Evolutionary conservation across 805 yeast genomes (phyloP).

Genomic region (Priceomyces haplophilus): DNA sequence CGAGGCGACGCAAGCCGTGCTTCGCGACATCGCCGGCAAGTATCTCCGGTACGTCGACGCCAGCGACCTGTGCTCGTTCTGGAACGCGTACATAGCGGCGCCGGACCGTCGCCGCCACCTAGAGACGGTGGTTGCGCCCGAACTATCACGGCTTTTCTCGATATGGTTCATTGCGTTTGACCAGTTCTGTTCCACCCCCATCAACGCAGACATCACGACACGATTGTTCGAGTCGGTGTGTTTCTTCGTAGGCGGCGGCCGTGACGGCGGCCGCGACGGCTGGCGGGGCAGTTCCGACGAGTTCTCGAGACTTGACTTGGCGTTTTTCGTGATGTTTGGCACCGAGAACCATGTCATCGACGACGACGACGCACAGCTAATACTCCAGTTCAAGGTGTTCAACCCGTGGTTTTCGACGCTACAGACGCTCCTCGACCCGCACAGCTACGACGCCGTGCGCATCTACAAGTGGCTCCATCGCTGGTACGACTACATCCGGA

Average conservation of each 20-base stretch:
- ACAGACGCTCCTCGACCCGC: slow-evolving; percentile 4
- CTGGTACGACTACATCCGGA: slow-evolving; percentile 23
- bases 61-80: slow-evolving; percentile 10
- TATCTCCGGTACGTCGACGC: slow-evolving; percentile 11
- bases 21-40: slow-evolving; percentile 7
- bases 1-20: neutral
- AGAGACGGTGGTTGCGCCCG: slow-evolving; percentile 1
- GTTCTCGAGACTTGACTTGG: slow-evolving; percentile 4
- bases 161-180: slow-evolving; percentile 16
- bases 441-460: slow-evolving; percentile 11
- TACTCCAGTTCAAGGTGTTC: slow-evolving; percentile 35
- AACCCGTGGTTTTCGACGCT: slow-evolving; percentile 34
- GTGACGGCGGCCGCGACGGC: slow-evolving; percentile 3
- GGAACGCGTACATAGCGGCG: slow-evolving; percentile 6
- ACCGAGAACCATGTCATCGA: neutral
- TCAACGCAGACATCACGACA: neutral
- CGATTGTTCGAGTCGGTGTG: slow-evolving; percentile 6
- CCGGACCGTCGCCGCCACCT: neutral
- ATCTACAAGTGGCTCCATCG: slow-evolving; percentile 25
- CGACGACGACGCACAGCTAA: neutral
- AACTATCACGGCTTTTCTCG: slow-evolving; percentile 7
- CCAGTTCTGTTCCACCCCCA: slow-evolving; percentile 7
- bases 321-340: slow-evolving; percentile 3
- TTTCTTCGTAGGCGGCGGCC: slow-evolving; percentile 8
- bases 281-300: slow-evolving; percentile 3